Evolutionary conservation across 441 rosid species (phyloP).

Genomic region (Croton laevigatus): DNA sequence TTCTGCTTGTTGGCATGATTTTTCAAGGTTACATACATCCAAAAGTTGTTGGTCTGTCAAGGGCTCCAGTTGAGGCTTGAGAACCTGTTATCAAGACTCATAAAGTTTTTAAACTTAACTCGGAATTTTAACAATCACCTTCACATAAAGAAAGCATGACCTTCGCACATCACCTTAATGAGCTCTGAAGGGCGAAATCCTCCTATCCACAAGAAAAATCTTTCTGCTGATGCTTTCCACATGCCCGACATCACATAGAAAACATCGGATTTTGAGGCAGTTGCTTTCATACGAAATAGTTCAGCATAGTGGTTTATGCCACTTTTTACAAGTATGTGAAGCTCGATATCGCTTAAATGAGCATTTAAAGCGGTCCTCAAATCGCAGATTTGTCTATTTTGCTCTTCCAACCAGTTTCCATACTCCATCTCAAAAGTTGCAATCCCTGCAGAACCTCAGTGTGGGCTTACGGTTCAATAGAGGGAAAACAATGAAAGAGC

Average conservation of each 20-base stretch:
- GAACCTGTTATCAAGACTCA: conserved; percentile 48
- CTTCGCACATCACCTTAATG: conserved; percentile 56
- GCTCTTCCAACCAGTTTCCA: conserved; percentile 78
- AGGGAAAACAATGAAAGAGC: conserved; percentile 3
- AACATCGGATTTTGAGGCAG: conserved; percentile 76
- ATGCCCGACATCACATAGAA: conserved; percentile 83
- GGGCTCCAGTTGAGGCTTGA: conserved; percentile 61
- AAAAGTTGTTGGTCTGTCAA: conserved; percentile 62
- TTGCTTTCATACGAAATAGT: conserved; percentile 65
- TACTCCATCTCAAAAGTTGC: conserved; percentile 87
- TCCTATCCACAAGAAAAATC: conserved; percentile 95
- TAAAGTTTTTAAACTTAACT: neutral
- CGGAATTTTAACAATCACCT: neutral
- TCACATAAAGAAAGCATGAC: neutral
- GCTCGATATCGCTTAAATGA: conserved; percentile 67
- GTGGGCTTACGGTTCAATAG: neutral
- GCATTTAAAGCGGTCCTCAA: conserved; percentile 76
- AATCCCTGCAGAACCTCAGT: conserved; percentile 46
- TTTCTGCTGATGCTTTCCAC: conserved; percentile 90
- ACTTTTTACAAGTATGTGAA: conserved; percentile 61
- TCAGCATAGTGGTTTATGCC: conserved; percentile 66
- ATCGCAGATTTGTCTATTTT: conserved; percentile 63
- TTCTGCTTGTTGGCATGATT: conserved; percentile 92
- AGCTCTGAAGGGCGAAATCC: conserved; percentile 93
- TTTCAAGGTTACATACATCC: conserved; percentile 51